Conservation (phyloP, 805 yeast species). For the Lipomyces anomalus region DNA sequence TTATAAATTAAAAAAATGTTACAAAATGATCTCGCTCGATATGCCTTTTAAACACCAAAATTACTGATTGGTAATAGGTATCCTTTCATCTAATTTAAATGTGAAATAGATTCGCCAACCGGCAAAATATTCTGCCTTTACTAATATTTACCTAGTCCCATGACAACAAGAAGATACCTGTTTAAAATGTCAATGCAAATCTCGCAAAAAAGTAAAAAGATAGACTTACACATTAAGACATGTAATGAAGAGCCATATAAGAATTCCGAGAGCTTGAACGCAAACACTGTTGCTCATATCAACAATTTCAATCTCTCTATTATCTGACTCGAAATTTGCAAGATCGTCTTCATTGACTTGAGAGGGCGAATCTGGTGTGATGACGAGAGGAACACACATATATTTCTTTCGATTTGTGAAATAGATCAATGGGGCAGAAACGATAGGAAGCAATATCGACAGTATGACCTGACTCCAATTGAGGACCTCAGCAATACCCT, state of each 20-base stretch:
- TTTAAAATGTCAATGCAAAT: not conserved
- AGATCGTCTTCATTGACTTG: too few species aligned
- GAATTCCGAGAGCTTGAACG: constrained; percentile 45
- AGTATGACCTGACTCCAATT: constrained; percentile 81
- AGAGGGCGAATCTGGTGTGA: too few species aligned
- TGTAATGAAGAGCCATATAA: constrained; percentile 67
- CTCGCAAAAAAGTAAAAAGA: not conserved
- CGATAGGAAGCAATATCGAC: constrained; percentile 72
- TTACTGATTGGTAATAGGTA: too few species aligned
- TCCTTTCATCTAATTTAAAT: too few species aligned
- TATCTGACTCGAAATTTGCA: too few species aligned
- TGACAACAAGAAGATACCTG: constrained; percentile 40
- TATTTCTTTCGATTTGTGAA: constrained; percentile 63
- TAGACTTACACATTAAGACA: constrained; percentile 57
- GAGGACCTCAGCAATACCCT: constrained; percentile 62
- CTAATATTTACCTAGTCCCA: constrained; percentile 46
- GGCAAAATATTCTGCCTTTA: too few species aligned
- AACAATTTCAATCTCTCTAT: constrained; percentile 15
- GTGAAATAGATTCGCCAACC: too few species aligned
- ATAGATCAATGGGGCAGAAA: constrained; percentile 76
- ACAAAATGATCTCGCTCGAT: too few species aligned
- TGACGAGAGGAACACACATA: constrained; percentile 50
- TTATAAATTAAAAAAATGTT: too few species aligned
- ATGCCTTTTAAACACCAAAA: too few species aligned
- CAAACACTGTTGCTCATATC: constrained; percentile 52